phyloP scores from a whole-genome alignment of 495 filamentous ascomycete genomes.

The Arthonia radiata region DNA sequence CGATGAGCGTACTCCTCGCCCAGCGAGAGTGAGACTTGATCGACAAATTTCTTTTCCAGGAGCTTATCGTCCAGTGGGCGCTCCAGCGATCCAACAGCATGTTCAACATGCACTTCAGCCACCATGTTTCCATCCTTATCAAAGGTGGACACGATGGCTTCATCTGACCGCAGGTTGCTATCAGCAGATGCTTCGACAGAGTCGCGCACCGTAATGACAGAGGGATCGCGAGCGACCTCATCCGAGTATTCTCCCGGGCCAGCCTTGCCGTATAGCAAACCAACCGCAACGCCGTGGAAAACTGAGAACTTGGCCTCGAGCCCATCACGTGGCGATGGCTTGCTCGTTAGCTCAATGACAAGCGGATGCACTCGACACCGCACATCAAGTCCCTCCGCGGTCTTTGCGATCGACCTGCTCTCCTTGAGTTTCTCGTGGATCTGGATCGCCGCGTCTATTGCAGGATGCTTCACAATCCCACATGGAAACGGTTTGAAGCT shows the following conservation, averaged over 20 bases:
- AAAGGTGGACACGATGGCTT: constrained; percentile 15
- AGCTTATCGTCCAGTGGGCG: constrained; percentile 20
- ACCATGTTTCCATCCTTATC: constrained; percentile 14
- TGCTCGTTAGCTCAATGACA: constrained; percentile 27
- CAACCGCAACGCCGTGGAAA: constrained; percentile 24
- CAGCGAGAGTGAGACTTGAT: too few species aligned
- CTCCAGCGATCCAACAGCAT: constrained; percentile 26
- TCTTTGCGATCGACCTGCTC: too few species aligned
- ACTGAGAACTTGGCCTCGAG: constrained; percentile 29
- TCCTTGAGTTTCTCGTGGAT: constrained; percentile 16
- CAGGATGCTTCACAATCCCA: constrained; percentile 30
- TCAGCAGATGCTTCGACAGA: constrained; percentile 19
- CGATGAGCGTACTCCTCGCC: too few species aligned
- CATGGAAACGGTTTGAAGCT: constrained; percentile 32
- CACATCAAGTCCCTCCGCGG: too few species aligned
- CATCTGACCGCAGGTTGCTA: constrained; percentile 15
- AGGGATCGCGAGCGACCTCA: constrained; percentile 15
- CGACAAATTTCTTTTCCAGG: constrained; percentile 21
- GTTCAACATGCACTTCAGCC: constrained; percentile 20
- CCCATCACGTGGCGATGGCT: constrained; percentile 21
- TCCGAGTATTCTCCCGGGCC: constrained; percentile 25
- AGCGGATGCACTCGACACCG: constrained; percentile 27
- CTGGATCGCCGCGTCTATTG: constrained; percentile 25
- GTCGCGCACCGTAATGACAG: constrained; percentile 16
- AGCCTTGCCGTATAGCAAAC: constrained; percentile 23